A percentile compares a stretch with the other conserved stretches of the same genome.
Evolutionary conservation across 495 filamentous ascomycete species (phyloP).

Genomic region (Letharia lupina): DNA sequence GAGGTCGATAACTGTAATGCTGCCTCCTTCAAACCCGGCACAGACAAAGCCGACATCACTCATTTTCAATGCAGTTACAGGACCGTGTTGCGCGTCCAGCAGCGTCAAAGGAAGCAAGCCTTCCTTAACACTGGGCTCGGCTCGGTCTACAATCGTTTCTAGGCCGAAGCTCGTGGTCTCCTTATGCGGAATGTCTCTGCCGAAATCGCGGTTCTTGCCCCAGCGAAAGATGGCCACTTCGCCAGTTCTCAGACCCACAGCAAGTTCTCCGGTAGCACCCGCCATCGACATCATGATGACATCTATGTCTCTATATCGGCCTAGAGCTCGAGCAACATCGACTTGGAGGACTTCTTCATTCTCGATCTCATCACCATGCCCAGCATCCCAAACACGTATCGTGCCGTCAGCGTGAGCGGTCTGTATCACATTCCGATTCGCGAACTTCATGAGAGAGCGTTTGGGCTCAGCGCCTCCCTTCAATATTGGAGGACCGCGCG

Average conservation of each 20-base stretch:
- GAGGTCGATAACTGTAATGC: constrained; percentile 72
- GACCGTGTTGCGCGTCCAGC: constrained; percentile 71
- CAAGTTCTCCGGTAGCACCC: constrained; percentile 71
- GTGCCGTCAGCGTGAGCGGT: constrained; percentile 83
- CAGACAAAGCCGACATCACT: constrained; percentile 90
- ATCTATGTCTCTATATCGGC: constrained; percentile 66
- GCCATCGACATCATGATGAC: constrained; percentile 69
- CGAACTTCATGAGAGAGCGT: constrained; percentile 62
- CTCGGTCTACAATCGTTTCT: constrained; percentile 61
- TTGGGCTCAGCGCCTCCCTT: constrained; percentile 64
- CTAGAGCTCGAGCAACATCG: constrained; percentile 75
- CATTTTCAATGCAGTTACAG: constrained; percentile 66
- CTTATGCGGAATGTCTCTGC: constrained; percentile 47
- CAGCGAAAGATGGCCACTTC: constrained; percentile 85
- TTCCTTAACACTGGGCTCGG: constrained; percentile 71
- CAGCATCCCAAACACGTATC: constrained; percentile 80
- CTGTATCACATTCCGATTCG: constrained; percentile 70
- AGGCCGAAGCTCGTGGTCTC: constrained; percentile 48
- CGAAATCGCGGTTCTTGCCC: constrained; percentile 63
- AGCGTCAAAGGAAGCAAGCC: constrained; percentile 75
- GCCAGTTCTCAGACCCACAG: constrained; percentile 68
- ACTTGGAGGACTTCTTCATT: constrained; percentile 75
- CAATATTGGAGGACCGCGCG: constrained; percentile 63
- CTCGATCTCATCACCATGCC: constrained; percentile 86
- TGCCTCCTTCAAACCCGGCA: constrained; percentile 72